Conservation (phyloP, 1,139 yeast species). For the Tardiomyces digboiensis region DNA sequence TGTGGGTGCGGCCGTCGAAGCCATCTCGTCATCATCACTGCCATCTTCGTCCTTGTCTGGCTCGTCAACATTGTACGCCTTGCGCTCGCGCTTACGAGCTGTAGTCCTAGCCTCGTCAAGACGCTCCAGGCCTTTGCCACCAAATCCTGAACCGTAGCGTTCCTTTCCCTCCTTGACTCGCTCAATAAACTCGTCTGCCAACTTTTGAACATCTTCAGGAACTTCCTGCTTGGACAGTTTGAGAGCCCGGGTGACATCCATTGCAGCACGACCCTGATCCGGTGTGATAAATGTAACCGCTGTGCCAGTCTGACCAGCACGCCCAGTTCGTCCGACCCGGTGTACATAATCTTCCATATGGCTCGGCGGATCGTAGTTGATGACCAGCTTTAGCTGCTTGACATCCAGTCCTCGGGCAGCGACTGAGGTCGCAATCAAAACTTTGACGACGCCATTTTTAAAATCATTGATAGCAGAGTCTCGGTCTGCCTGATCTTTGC, state of each 20-base stretch:
- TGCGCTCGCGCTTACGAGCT: slow-evolving; percentile 42
- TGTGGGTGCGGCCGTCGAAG: background rate
- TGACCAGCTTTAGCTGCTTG: slow-evolving; percentile 65
- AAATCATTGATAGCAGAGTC: slow-evolving; percentile 68
- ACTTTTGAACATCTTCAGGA: slow-evolving; percentile 40
- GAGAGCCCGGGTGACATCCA: slow-evolving; percentile 67
- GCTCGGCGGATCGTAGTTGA: slow-evolving; percentile 83
- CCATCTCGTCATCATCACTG: background rate
- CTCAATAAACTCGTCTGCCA: slow-evolving; percentile 48
- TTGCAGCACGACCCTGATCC: slow-evolving; percentile 49
- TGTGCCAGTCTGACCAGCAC: slow-evolving; percentile 75
- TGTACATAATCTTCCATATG: slow-evolving; percentile 96
- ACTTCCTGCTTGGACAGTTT: slow-evolving; percentile 43
- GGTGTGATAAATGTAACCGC: slow-evolving; percentile 68
- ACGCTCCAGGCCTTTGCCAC: slow-evolving; percentile 87
- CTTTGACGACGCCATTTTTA: slow-evolving; percentile 48
- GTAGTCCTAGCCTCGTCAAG: slow-evolving; percentile 61
- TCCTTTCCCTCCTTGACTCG: slow-evolving; percentile 66
- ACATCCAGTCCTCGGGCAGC: slow-evolving; percentile 96
- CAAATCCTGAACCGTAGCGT: slow-evolving; percentile 59
- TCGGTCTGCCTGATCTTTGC: slow-evolving; percentile 81
- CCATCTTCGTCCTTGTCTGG: slow-evolving; percentile 10
- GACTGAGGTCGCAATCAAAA: slow-evolving; percentile 83
- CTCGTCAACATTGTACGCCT: slow-evolving; percentile 28
- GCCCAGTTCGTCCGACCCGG: slow-evolving; percentile 92